Conservation (phyloP, 2,329 filamentous ascomycete species). For the Aspergillus floridensis region DNA sequence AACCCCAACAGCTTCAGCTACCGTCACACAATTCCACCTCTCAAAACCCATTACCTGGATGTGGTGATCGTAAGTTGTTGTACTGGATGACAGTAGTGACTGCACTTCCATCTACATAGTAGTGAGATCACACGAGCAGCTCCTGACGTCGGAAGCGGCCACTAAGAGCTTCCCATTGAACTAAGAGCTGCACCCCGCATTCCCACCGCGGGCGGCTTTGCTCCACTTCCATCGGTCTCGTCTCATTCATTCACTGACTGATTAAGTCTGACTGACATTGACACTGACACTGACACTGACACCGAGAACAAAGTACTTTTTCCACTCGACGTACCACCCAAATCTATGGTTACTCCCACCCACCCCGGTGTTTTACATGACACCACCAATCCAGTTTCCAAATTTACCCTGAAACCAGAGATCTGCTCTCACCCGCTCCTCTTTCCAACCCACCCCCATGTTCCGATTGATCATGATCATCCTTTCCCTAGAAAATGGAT, state of each 20-base stretch:
- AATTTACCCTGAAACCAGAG: not conserved
- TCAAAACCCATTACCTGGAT: too few relatives aligned
- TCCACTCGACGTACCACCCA: not conserved
- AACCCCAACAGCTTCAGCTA: too few relatives aligned
- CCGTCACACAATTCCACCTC: too few relatives aligned
- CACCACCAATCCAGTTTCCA: not conserved
- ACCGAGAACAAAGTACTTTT: conserved; percentile 6
- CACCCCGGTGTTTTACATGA: not conserved
- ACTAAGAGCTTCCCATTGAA: conserved; percentile 10
- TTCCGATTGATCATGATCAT: too few relatives aligned
- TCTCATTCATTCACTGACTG: not conserved
- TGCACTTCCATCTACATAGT: too few relatives aligned
- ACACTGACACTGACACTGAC: not conserved
- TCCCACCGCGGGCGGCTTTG: conserved; percentile 17
- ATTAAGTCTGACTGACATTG: not conserved
- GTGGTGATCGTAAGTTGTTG: too few relatives aligned
- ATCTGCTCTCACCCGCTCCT: not conserved
- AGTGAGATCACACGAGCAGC: conserved; percentile 28
- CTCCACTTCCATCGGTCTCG: conserved; percentile 14
- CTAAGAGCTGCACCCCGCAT: conserved; percentile 39
- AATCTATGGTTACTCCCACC: too few relatives aligned
- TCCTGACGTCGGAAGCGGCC: conserved; percentile 28
- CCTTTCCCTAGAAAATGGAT: not conserved
- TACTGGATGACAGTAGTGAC: too few relatives aligned
- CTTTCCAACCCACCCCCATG: not conserved